Conservation (phyloP, 768 basidiomycete species). For the Coprinopsis strossmayeri region DNA sequence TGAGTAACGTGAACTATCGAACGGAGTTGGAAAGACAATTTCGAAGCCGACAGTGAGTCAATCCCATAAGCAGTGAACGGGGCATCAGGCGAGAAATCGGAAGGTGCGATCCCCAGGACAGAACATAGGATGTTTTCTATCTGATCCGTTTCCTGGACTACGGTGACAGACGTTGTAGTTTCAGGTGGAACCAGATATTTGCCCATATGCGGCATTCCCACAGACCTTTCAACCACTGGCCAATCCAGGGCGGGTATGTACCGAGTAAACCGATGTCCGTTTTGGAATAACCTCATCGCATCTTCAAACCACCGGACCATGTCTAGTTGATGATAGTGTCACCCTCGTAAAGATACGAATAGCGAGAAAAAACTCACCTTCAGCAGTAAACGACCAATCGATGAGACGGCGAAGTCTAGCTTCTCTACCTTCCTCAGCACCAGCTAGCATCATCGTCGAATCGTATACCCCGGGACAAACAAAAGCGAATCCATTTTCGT, state of each 20-base stretch:
- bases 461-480: slow-evolving; percentile 25
- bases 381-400: slow-evolving; percentile 13
- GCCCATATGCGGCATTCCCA: slow-evolving; percentile 17
- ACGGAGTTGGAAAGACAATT: slow-evolving; percentile 27
- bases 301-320: slow-evolving; percentile 25
- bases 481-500: slow-evolving; percentile 26
- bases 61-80: slow-evolving; percentile 36
- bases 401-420: slow-evolving; percentile 9
- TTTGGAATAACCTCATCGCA: slow-evolving; percentile 21
- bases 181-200: slow-evolving; percentile 13
- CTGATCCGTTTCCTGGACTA: slow-evolving; percentile 8
- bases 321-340: too few species aligned
- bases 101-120: slow-evolving; percentile 23
- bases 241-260: slow-evolving; percentile 31
- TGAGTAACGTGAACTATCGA: slow-evolving; percentile 24
- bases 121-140: slow-evolving; percentile 12
- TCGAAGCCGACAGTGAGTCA: slow-evolving; percentile 34
- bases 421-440: slow-evolving; percentile 10
- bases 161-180: background rate
- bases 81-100: slow-evolving; percentile 28
- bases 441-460: slow-evolving; percentile 13
- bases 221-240: slow-evolving; percentile 17
- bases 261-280: slow-evolving; percentile 14
- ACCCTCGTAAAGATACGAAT: background rate
- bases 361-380: slow-evolving; percentile 11